Evolutionary conservation across 169 alveolate genomes (phyloP), one percentile per base, ranked within the genome.

Genomic region (Cryptosporidium baileyi): DNA sequence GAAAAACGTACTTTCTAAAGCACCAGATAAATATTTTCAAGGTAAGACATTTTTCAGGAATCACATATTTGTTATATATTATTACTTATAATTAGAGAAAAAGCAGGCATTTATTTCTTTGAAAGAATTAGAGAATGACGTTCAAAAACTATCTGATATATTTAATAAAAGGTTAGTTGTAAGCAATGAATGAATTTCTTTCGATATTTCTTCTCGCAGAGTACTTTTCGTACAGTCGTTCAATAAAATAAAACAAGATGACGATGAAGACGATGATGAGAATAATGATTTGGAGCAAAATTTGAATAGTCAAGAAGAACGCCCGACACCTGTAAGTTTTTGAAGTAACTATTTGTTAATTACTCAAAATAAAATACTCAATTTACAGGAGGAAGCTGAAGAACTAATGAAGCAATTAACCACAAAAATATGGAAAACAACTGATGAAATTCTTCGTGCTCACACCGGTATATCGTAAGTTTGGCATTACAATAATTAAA

Each of bases 391-490:
- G 85, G 85, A 74, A 34, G 85, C 85, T 4, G 67, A 51, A 22
- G 74, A 74, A 41, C 7, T 40, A 2, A 36, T 74, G 45, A 74
- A 36, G 22, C 74, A 74, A n/a, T 28, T 74, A 26, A 74, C 85
- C 15, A 74, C 28, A 1, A 51, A 74, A 41, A 74, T 74, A 22
- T 74, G 85, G 85, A 74, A 74, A 36, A 57, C 85, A 2, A 74
- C 85, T 2, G 85, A 74, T 38, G 74, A 74, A 41, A 74, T 74
- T 11, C 24, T 74, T 28, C 85, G 67, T 74, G 85, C 85, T n/a
- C 67, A 74, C n/a, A 74, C 85, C 9, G 85, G 85, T 28, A 74
- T 74, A n/a, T 51, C 74, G 85, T 74, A 74, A 51, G 85, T 74
- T 54, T 11, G 17, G 30, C n/a, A 9, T 19, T 24, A 24, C 1